Percentiles rank a stretch among this genome's conserved stretches.
Conservation (phyloP, 2,329 filamentous ascomycete genomes). For the Phialophora expanda region DNA sequence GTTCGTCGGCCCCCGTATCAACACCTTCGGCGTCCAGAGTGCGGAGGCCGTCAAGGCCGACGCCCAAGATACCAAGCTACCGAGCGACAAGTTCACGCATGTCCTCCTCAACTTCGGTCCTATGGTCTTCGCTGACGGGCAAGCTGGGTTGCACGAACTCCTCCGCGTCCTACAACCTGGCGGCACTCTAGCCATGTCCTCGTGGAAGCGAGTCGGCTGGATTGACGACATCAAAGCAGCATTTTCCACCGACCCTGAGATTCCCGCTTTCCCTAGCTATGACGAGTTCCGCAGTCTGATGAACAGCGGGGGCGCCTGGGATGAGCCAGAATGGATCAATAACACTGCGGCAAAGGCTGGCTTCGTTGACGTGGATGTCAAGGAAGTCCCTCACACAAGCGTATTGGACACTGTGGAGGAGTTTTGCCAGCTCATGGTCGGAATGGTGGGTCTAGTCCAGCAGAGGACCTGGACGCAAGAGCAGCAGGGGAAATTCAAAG, state of each 20-base stretch:
- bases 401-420: slow-evolving; percentile 10
- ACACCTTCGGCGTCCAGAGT: slow-evolving; percentile 55
- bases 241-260: slow-evolving; percentile 40
- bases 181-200: slow-evolving; percentile 45
- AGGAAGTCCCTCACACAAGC: slow-evolving; percentile 16
- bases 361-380: slow-evolving; percentile 26
- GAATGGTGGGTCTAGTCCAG: slow-evolving; percentile 20
- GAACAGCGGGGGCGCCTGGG: slow-evolving; percentile 18
- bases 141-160: slow-evolving; percentile 43
- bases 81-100: slow-evolving; percentile 49
- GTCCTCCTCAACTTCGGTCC: slow-evolving; percentile 56
- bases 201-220: slow-evolving; percentile 48
- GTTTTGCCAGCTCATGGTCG: slow-evolving; percentile 17
- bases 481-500: slow-evolving; percentile 22
- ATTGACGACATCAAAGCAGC: slow-evolving; percentile 39
- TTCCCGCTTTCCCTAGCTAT: slow-evolving; percentile 40
- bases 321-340: slow-evolving; percentile 19
- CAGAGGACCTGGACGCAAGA: slow-evolving; percentile 25
- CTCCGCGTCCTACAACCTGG: slow-evolving; percentile 46
- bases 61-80: slow-evolving; percentile 54
- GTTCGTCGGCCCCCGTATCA: slow-evolving; percentile 48
- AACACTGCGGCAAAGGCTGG: slow-evolving; percentile 8
- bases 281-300: slow-evolving; percentile 28
- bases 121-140: slow-evolving; percentile 54
- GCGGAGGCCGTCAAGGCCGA: slow-evolving; percentile 53